Conservation (phyloP, 2,329 filamentous ascomycete genomes). For the Aphanocladium album region DNA sequence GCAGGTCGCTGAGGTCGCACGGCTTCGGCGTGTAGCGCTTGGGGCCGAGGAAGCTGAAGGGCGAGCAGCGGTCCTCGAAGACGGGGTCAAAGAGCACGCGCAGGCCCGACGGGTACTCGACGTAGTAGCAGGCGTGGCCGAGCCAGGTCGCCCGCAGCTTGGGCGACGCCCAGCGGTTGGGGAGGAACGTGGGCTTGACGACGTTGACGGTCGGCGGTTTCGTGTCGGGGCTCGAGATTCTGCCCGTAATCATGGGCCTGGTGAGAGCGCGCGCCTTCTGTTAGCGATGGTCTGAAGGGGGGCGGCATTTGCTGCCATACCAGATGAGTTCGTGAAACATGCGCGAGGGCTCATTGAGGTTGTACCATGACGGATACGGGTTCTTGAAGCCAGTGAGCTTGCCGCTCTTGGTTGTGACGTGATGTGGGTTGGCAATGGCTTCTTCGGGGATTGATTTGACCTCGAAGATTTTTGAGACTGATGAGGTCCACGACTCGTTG, state of each 20-base stretch:
- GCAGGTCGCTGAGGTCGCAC: conserved; percentile 73
- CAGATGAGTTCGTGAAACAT: conserved; percentile 7
- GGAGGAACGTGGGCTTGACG: conserved; percentile 61
- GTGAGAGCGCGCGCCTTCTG: not conserved
- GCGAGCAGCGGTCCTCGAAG: conserved; percentile 81
- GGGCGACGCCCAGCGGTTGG: conserved; percentile 48
- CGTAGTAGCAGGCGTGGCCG: conserved; percentile 88
- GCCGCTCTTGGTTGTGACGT: conserved; percentile 37
- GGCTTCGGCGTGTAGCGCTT: conserved; percentile 74
- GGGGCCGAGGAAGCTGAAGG: conserved; percentile 64
- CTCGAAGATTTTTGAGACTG: conserved; percentile 6
- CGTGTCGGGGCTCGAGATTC: conserved; percentile 51
- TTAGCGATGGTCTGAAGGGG: not conserved
- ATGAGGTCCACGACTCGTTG: conserved; percentile 8
- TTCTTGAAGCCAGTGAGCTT: conserved; percentile 43
- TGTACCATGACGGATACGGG: conserved; percentile 42
- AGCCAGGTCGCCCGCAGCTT: conserved; percentile 86
- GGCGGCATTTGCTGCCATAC: not conserved
- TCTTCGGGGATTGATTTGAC: conserved; percentile 32
- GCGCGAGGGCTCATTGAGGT: conserved; percentile 16
- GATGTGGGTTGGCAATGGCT: conserved; percentile 42
- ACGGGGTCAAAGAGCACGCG: conserved; percentile 92
- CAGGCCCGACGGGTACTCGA: conserved; percentile 82
- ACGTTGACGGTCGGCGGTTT: conserved; percentile 62
- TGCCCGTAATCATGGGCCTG: conserved; percentile 36